phyloP scores from a whole-genome alignment of 192 early-diverging fungal species.

The Mortierella hygrophila region DNA sequence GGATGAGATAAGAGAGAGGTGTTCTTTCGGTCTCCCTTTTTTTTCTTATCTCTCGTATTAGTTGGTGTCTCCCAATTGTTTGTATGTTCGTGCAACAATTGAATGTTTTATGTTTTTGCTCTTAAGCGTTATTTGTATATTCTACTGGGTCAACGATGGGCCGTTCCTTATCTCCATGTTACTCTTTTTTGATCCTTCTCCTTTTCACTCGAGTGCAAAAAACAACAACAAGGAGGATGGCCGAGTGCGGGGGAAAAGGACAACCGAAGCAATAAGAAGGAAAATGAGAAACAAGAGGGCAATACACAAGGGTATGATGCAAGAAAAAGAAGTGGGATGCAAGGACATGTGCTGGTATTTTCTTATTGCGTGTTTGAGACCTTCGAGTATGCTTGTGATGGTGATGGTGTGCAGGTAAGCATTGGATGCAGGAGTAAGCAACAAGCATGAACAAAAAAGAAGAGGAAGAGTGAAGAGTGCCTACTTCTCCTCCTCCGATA shows the following conservation, averaged over 20 bases:
- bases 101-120: background rate
- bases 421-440: constrained; percentile 5
- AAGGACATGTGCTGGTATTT: background rate
- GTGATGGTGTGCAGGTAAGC: background rate
- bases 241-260: background rate
- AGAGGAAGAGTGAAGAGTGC: background rate
- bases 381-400: background rate
- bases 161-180: background rate
- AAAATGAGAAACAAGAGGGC: background rate
- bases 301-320: background rate
- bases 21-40: background rate
- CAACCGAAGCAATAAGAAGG: background rate
- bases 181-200: background rate
- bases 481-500: background rate
- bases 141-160: background rate
- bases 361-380: background rate
- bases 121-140: background rate
- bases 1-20: background rate
- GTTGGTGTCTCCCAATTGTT: constrained; percentile 1
- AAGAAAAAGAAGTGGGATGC: background rate
- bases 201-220: background rate
- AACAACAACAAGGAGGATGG: no score
- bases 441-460: background rate
- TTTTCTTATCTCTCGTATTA: constrained; percentile 5
- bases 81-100: background rate